A percentile compares a stretch with the other conserved stretches of the same genome.
Evolutionary conservation across 352 stramenopile species (phyloP).

Genomic region (Phytophthora brassicae): DNA sequence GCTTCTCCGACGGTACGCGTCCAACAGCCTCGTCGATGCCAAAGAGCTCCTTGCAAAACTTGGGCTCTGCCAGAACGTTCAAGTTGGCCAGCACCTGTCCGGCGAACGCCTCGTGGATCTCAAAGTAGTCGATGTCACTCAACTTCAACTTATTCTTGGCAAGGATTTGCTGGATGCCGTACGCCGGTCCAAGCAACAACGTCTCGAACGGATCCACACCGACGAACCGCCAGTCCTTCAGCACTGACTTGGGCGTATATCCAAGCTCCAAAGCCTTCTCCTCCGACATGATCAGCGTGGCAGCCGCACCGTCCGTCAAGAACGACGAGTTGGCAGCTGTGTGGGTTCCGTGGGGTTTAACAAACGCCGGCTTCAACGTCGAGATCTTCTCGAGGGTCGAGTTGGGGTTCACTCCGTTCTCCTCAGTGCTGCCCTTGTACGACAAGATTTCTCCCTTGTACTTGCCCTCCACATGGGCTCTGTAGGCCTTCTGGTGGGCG

Average conservation of each 20-base stretch:
- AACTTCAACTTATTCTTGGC: slow-evolving; percentile 84
- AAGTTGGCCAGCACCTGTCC: slow-evolving; percentile 98
- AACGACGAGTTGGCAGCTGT: slow-evolving; percentile 98
- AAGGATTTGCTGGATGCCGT: slow-evolving; percentile 89
- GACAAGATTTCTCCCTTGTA: slow-evolving; percentile 92
- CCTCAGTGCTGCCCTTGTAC: slow-evolving; percentile 94
- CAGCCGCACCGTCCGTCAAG: slow-evolving; percentile 96
- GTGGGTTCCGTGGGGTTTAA: slow-evolving; percentile 98
- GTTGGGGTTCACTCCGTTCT: slow-evolving; percentile 98
- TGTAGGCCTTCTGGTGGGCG: slow-evolving; percentile 92
- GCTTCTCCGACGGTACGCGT: slow-evolving; percentile 91
- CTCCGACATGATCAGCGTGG: slow-evolving; percentile 97
- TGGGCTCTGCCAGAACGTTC: slow-evolving; percentile 92
- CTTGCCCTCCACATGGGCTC: slow-evolving; percentile 94
- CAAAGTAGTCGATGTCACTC: slow-evolving; percentile 97
- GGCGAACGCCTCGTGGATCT: slow-evolving; percentile 99
- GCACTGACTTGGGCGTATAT: slow-evolving; percentile 94
- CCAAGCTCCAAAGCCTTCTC: slow-evolving; percentile 94
- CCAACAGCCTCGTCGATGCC: slow-evolving; percentile 89
- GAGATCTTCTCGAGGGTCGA: slow-evolving; percentile 94
- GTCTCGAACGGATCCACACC: slow-evolving; percentile 96
- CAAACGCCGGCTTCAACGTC: slow-evolving; percentile 97
- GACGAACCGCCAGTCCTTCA: slow-evolving; percentile 97
- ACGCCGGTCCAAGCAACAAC: slow-evolving; percentile 94
- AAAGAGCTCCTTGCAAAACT: slow-evolving; percentile 96